Conservation (phyloP, 2,329 filamentous ascomycete genomes). For the Exophiala sp. region DNA sequence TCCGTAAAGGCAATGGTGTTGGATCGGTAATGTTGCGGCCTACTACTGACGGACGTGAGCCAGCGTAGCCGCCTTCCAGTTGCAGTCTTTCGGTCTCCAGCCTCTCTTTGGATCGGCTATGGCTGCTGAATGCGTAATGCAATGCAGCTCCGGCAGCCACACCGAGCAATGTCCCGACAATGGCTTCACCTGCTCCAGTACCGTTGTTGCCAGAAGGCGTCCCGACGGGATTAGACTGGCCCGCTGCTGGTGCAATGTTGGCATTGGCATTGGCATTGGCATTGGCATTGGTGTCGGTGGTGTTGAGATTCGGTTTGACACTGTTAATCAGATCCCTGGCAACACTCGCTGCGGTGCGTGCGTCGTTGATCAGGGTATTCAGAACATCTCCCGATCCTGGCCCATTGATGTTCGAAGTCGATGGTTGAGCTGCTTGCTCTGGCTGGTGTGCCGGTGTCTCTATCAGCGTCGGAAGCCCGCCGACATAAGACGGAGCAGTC, state of each 20-base stretch:
- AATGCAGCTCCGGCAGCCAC: constrained; percentile 71
- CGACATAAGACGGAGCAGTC: constrained; percentile 5
- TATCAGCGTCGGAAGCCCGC: neutral
- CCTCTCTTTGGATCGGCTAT: constrained; percentile 42
- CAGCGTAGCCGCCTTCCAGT: neutral
- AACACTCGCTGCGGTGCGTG: constrained; percentile 33
- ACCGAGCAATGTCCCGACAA: constrained; percentile 71
- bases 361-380: constrained; percentile 36
- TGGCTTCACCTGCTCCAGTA: constrained; percentile 50
- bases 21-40: constrained; percentile 19
- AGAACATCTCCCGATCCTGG: no score
- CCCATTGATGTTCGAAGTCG: no score
- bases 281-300: neutral
- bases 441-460: neutral
- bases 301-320: constrained; percentile 18
- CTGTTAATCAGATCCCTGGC: constrained; percentile 26
- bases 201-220: constrained; percentile 30
- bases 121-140: constrained; percentile 66
- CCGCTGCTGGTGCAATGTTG: constrained; percentile 17
- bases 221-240: constrained; percentile 19
- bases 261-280: neutral
- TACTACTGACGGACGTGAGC: constrained; percentile 6
- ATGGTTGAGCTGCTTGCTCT: neutral
- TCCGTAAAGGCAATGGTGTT: constrained; percentile 6
- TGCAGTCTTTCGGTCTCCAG: neutral